Conservation (phyloP, 176 grass and related monocot species). For the Ananas comosus region DNA sequence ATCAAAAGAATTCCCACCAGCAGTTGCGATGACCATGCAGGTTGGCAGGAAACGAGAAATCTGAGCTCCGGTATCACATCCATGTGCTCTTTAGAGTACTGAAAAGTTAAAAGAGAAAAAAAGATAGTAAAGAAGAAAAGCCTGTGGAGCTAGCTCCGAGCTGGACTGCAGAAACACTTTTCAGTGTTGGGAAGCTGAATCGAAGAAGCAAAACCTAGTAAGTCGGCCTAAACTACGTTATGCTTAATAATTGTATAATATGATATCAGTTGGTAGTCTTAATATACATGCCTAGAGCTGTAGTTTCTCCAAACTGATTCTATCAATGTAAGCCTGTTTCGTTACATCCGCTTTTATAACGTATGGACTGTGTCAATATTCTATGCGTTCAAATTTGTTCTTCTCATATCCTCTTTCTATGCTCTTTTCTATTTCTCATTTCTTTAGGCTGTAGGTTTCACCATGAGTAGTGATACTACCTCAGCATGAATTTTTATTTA, state of each 20-base stretch:
- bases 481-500: no score
- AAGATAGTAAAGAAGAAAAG: no score
- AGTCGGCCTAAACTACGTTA: constrained; percentile 22
- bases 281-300: constrained; percentile 26
- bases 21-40: constrained; percentile 61
- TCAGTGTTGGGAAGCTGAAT: constrained; percentile 2
- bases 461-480: no score
- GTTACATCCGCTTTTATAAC: background rate
- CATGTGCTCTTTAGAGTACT: constrained; percentile 66
- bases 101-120: constrained; percentile 17
- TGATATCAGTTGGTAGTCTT: constrained; percentile 28
- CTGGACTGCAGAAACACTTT: background rate
- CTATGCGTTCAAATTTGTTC: no score
- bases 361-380: no score
- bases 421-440: no score
- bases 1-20: constrained; percentile 34
- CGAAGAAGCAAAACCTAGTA: constrained; percentile 27
- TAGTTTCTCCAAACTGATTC: constrained; percentile 35
- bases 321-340: constrained; percentile 49
- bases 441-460: no score
- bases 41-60: constrained; percentile 64
- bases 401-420: no score
- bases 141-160: constrained; percentile 1
- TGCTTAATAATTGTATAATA: constrained; percentile 62
- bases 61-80: constrained; percentile 65